Evolutionary conservation across 2,329 filamentous ascomycete genomes (phyloP), one percentile per base, ranked within the genome.

Genomic region (Ophioceras dolichostomum): DNA sequence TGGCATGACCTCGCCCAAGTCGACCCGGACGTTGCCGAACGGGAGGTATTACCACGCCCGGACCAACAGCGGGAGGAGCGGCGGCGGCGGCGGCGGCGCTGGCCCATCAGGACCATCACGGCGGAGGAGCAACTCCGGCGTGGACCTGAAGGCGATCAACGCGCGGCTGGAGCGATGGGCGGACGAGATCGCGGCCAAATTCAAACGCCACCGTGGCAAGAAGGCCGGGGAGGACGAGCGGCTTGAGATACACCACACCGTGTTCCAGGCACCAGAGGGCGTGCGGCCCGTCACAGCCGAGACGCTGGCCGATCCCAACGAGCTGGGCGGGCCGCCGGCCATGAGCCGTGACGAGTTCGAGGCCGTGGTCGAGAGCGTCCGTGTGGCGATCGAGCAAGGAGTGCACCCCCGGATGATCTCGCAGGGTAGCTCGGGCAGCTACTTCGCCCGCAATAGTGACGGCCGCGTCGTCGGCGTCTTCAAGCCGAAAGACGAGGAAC

Each of bases 401-500:
- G 75, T 89, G 35, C 91, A 98, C 55, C 91, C 91, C 4, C 88
- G 84, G 50, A 83, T 98, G 76, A 98, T 98, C 47, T 80, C 88
- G 0, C 91, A 98, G 57, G 91, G 91, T 28, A 96, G 89, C 60
- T 96, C 91, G 3, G 91, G 91, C 34, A 95, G 88, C 58, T 98
- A 98, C 63, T 98, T 98, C 68, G 91, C 91, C 19, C 74, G 88
- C 41, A 94, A 94, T 50, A 75, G 75, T 1, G 81, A 89, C 39
- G 91, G 91, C 36, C 95, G 94, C 63, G 85, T 95, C 13, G 86
- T 98, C 4, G 91, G 88, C 26, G 91, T 98, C 4, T 98, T 98
- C 64, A 98, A 98, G 58, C 91, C 91, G 30, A 98, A 98, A 61
- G 91, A 98, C 49, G 91, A 98, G 62, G 93, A 98, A 58, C 91